Percentiles rank a stretch among this genome's conserved stretches.
These are phyloP conservation scores for Amesomyces nigricolor DNA, from an alignment of 2,329 filamentous ascomycete species.

Conservation along the genomic window DNA sequence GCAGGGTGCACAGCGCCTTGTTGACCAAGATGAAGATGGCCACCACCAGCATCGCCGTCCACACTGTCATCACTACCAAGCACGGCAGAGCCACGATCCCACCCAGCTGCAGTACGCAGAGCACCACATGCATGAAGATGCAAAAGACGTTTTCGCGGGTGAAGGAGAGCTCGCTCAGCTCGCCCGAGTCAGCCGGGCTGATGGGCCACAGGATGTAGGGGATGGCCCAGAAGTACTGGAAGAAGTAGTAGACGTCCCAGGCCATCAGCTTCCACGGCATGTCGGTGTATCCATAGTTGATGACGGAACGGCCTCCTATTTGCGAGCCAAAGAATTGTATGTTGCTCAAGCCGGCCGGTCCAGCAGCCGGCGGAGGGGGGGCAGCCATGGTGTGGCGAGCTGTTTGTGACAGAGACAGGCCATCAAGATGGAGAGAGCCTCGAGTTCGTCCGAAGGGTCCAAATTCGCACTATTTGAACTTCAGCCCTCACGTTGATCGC, in stretches of 20 bases:
- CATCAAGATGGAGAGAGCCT: too few species aligned
- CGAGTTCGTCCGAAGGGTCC: not conserved
- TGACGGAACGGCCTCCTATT: conserved; percentile 50
- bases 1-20: conserved; percentile 43
- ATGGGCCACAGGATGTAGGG: conserved; percentile 58
- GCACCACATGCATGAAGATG: conserved; percentile 51
- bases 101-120: conserved; percentile 52
- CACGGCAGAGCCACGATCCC: conserved; percentile 57
- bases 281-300: conserved; percentile 58
- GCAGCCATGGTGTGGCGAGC: conserved; percentile 1
- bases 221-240: conserved; percentile 49
- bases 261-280: conserved; percentile 45
- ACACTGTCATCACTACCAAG: conserved; percentile 44
- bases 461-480: too few species aligned
- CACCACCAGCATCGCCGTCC: conserved; percentile 38
- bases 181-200: conserved; percentile 44
- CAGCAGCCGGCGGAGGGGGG: not conserved
- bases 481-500: too few species aligned
- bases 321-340: conserved; percentile 55
- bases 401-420: not conserved
- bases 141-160: conserved; percentile 52
- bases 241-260: conserved; percentile 52
- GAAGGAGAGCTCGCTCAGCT: conserved; percentile 59
- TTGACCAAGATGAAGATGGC: conserved; percentile 46
- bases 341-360: conserved; percentile 1